Percentiles rank a stretch among this genome's conserved stretches.
These are phyloP conservation scores for Metschnikowia amazonensis DNA, from an alignment of 805 yeast species.

Conservation along the genomic window DNA sequence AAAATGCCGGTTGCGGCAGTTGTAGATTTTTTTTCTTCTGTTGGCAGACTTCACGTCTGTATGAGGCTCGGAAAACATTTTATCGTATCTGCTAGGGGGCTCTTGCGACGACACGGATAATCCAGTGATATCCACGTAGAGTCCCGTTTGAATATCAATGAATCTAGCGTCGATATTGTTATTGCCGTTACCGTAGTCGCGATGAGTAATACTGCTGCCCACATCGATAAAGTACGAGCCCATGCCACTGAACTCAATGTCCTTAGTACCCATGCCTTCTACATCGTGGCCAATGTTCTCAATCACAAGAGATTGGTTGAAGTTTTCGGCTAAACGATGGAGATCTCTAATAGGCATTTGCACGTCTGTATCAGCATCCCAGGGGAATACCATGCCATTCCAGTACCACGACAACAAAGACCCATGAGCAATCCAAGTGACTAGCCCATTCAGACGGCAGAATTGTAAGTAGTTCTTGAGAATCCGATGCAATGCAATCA, in stretches of 20 bases:
- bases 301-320: constrained; percentile 22
- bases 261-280: constrained; percentile 33
- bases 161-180: constrained; percentile 37
- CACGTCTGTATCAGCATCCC: constrained; percentile 25
- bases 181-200: constrained; percentile 14
- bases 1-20: constrained; percentile 37
- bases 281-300: constrained; percentile 20
- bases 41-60: constrained; percentile 10
- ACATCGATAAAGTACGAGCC: constrained; percentile 16
- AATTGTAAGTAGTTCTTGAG: constrained; percentile 20
- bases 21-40: constrained; percentile 29
- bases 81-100: constrained; percentile 10
- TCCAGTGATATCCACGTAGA: constrained; percentile 20
- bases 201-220: constrained; percentile 11
- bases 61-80: background rate
- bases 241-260: constrained; percentile 43
- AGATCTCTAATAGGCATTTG: constrained; percentile 25
- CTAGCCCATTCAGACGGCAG: constrained; percentile 18
- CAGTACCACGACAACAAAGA: constrained; percentile 22
- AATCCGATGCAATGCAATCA: constrained; percentile 17
- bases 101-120: constrained; percentile 9
- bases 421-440: constrained; percentile 26
- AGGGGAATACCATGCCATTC: constrained; percentile 24
- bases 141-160: constrained; percentile 30
- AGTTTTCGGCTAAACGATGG: constrained; percentile 18